Conservation (phyloP, 306 rosid genomes). For the Prunus fruticosa region DNA sequence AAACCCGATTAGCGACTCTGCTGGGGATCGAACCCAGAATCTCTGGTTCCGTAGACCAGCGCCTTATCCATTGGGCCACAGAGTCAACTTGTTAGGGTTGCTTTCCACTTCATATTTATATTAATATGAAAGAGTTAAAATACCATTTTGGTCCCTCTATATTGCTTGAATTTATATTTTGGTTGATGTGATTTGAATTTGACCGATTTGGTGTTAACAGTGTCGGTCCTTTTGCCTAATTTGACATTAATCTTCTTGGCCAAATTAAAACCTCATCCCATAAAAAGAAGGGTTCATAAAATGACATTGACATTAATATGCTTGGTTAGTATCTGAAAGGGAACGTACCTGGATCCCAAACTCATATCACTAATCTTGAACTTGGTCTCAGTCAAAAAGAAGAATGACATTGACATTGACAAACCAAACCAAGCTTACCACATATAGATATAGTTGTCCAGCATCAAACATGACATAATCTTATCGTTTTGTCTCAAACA, state of each 20-base stretch:
- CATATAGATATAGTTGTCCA: neutral
- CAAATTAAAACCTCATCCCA: too few species aligned
- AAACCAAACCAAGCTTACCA: neutral
- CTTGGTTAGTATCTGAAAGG: neutral
- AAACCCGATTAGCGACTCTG: constrained; percentile 19
- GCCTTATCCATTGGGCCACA: constrained; percentile 93
- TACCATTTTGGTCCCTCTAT: too few species aligned
- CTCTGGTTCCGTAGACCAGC: constrained; percentile 99
- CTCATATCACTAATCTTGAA: neutral
- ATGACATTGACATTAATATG: too few species aligned
- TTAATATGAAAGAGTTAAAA: too few species aligned
- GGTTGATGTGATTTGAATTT: too few species aligned
- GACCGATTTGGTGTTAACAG: too few species aligned
- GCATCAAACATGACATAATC: neutral
- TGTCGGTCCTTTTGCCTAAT: too few species aligned
- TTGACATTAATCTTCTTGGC: too few species aligned
- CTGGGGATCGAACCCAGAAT: constrained; percentile 98
- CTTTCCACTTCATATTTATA: accelerated
- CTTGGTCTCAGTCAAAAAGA: too few species aligned
- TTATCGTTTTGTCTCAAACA: neutral
- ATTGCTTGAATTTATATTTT: too few species aligned
- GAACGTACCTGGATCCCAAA: neutral
- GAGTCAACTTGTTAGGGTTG: constrained; percentile 6
- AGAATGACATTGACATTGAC: neutral
- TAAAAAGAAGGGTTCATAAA: too few species aligned